Base-by-base conservation (phyloP, 2,329 filamentous ascomycete genomes). In the Clonostachys chloroleuca region DNA sequence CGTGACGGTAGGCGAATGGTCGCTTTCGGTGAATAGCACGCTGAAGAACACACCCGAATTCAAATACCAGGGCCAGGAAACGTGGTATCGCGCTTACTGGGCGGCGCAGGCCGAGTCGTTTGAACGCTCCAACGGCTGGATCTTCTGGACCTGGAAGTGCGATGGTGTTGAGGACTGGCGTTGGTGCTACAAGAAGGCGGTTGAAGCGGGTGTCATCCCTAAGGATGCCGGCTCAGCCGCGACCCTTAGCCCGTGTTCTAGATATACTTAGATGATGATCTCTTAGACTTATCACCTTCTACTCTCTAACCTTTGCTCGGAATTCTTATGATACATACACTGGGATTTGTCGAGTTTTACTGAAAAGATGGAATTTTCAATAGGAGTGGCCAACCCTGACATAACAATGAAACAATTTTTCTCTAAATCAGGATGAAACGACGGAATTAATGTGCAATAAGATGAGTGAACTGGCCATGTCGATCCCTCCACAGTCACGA, bases 71-170 rank as follows among this genome's bases (percentile, higher is more conserved):
- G 67, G 91, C 43, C 73, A 79, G 52, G 81, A 81, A 56, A 63
- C 58, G 2, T 84, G 81, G 60, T 84, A 84, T 57, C 62, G 54
- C 42, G 61, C 69, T 40, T 84, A 74, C 69, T 90, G 89, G 63
- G 85, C 86, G 55, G 87, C 85, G 14, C 87, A 91, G 64, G 90
- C 91, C 82, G 74, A 80, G 45, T 81, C 79, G 34, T 91, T 88
- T 55, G 86, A 89, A 64, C 74, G 78, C 20, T 83, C 81, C 0
- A 86, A 83, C 80, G 87, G 87, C 20, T 91, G 87, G 87, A 88
- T 90, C 57, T 91, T 90, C 61, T 91, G 87, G 87, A 89, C 86
- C 5, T 91, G 87, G 87, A 73, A 83, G 61, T 89, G 86, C 12
- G 87, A 91, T 65, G 73, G 65, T 43, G 81, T 83, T n/a, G 72